phyloP scores from a whole-genome alignment of 1,284 basidiomycete species.

The Microstroma glucosiphilum region DNA sequence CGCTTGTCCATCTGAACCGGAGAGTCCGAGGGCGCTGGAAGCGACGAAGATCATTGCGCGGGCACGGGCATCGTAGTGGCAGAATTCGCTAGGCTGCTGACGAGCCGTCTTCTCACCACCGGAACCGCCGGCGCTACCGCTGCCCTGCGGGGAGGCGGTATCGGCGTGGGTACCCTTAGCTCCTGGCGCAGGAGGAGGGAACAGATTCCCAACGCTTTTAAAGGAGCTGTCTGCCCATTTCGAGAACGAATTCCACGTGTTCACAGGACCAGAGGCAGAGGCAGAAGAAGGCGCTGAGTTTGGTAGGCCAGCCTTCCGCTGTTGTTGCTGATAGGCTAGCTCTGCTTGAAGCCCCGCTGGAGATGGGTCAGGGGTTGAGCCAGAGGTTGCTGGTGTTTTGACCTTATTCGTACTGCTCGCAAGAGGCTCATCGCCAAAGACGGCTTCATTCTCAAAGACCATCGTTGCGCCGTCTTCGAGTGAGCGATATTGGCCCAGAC shows the following conservation, averaged over 20 bases:
- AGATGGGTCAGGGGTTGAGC: too few species aligned
- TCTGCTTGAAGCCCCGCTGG: background rate
- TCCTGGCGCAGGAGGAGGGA: too few species aligned
- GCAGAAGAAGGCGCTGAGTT: constrained; percentile 6
- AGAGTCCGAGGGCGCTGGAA: constrained; percentile 30
- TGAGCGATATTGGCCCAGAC: constrained; percentile 36
- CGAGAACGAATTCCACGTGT: constrained; percentile 5
- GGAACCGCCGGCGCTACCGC: too few species aligned
- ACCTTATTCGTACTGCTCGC: background rate
- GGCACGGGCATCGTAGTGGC: constrained; percentile 41
- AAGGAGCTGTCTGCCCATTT: constrained; percentile 4
- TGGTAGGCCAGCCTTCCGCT: background rate
- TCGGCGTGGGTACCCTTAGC: too few species aligned
- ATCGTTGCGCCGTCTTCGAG: constrained; percentile 31
- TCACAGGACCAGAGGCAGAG: background rate
- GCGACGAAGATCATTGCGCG: constrained; percentile 40
- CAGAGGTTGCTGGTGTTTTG: too few species aligned
- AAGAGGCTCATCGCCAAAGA: constrained; percentile 25
- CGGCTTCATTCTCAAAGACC: constrained; percentile 35
- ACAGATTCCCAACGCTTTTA: background rate
- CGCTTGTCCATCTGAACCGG: constrained; percentile 24
- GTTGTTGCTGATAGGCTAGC: background rate
- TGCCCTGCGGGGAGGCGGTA: background rate
- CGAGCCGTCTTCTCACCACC: background rate
- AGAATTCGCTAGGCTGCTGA: constrained; percentile 37